Evolutionary conservation across 179 eudicot genomes (phyloP).

Genomic region (Heliamphora pulchella): DNA sequence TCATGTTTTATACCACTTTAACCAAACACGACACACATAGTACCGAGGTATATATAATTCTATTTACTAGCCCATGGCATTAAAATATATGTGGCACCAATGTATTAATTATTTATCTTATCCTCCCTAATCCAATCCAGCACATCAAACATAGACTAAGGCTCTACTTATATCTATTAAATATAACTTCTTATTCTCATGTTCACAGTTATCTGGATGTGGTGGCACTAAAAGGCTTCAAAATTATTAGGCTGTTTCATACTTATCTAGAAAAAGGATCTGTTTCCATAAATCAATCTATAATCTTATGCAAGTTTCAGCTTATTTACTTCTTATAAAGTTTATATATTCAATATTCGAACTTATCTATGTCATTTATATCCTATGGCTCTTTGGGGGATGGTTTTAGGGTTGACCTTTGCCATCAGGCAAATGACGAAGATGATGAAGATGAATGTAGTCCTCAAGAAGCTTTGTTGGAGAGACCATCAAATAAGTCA

Average conservation of each 20-base stretch:
- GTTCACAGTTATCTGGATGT: background rate
- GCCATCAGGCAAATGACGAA: slow-evolving; percentile 86
- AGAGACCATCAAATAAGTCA: slow-evolving; percentile 36
- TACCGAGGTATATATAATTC: too few relatives aligned
- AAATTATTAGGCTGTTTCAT: background rate
- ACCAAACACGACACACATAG: too few relatives aligned
- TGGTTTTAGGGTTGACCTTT: slow-evolving; percentile 78
- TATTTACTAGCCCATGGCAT: too few relatives aligned
- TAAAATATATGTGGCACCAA: too few relatives aligned
- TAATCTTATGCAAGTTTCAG: slow-evolving; percentile 11
- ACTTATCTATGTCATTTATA: slow-evolving; percentile 12
- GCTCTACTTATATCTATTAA: background rate
- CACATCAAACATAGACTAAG: too few relatives aligned
- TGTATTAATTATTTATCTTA: too few relatives aligned
- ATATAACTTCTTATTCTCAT: background rate
- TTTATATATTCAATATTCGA: background rate
- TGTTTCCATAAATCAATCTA: background rate
- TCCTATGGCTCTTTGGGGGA: slow-evolving; percentile 24
- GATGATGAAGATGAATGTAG: slow-evolving; percentile 75
- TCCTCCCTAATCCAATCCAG: too few relatives aligned
- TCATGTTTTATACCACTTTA: too few relatives aligned
- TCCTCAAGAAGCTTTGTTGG: slow-evolving; percentile 56
- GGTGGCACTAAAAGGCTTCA: background rate
- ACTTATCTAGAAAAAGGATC: background rate
- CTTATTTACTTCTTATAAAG: slow-evolving; percentile 13